phyloP scores from a whole-genome alignment of 73 alveolate species.

The Tetrahymena borealis region DNA sequence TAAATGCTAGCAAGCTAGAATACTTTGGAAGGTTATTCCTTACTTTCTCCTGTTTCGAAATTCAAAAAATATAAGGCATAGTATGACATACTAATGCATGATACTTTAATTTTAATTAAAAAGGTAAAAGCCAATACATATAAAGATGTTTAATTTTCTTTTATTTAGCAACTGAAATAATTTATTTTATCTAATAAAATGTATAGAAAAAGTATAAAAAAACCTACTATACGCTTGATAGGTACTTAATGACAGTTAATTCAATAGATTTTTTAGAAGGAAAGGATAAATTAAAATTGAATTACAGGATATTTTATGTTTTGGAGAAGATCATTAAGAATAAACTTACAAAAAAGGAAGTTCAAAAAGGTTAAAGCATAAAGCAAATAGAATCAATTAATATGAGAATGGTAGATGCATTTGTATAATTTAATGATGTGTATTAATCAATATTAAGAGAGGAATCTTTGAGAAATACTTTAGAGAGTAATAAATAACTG shows the following conservation, averaged over 20 bases:
- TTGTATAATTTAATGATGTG: not conserved
- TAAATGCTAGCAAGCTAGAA: not conserved
- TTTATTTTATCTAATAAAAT: too few species aligned
- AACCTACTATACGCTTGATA: not conserved
- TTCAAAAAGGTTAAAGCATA: not conserved
- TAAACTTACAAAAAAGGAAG: not conserved
- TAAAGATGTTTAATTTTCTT: too few species aligned
- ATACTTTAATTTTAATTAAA: not conserved
- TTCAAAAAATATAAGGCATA: not conserved
- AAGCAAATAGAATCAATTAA: not conserved
- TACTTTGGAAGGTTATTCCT: not conserved
- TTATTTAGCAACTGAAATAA: too few species aligned
- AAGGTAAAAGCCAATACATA: too few species aligned
- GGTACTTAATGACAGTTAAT: not conserved
- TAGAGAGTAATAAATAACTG: not conserved
- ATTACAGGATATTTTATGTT: not conserved
- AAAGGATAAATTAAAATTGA: not conserved
- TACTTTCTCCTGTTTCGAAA: not conserved
- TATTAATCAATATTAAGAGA: not conserved
- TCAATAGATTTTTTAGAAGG: not conserved
- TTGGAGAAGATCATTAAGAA: not conserved
- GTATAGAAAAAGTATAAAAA: not conserved
- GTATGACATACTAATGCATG: not conserved
- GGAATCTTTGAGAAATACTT: not conserved
- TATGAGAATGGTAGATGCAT: not conserved